Conservation (phyloP, 2,329 filamentous ascomycete species). For the Cordyceps militaris region DNA sequence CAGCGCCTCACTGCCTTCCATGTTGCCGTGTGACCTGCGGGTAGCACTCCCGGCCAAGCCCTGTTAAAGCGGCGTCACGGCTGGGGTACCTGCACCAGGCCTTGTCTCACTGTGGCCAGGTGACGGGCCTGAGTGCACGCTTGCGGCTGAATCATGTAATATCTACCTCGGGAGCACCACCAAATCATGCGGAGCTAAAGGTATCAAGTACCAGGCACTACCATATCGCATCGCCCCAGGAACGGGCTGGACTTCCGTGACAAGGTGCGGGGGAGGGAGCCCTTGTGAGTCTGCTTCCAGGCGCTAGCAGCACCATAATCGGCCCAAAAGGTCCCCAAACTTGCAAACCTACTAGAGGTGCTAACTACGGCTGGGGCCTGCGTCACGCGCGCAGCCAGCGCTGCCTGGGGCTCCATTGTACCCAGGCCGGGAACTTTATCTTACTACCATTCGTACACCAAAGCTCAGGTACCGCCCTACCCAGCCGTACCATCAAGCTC, state of each 20-base stretch:
- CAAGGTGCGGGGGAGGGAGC: conserved; percentile 9
- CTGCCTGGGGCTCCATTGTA: background rate
- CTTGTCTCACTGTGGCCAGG: conserved; percentile 6
- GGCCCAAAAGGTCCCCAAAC: background rate
- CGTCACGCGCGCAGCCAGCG: conserved; percentile 12
- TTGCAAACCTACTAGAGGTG: background rate
- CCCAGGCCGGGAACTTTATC: background rate
- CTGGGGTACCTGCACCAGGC: conserved; percentile 1
- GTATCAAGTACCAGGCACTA: background rate
- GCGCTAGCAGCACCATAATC: background rate
- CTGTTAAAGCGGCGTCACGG: conserved; percentile 1
- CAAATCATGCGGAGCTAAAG: background rate
- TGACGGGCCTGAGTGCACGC: background rate
- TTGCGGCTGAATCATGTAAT: conserved; percentile 4
- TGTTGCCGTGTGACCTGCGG: background rate
- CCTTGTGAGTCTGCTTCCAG: background rate
- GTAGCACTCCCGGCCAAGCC: background rate
- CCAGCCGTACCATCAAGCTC: conserved; percentile 1
- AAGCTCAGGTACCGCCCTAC: background rate
- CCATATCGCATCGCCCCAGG: conserved; percentile 11
- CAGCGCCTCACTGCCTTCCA: background rate
- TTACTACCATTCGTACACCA: background rate
- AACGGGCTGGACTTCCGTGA: conserved; percentile 7
- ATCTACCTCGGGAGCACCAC: background rate
- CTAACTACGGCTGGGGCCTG: background rate